Conservation (phyloP, 2,329 filamentous ascomycete genomes). For the Periconia macrospinosa region DNA sequence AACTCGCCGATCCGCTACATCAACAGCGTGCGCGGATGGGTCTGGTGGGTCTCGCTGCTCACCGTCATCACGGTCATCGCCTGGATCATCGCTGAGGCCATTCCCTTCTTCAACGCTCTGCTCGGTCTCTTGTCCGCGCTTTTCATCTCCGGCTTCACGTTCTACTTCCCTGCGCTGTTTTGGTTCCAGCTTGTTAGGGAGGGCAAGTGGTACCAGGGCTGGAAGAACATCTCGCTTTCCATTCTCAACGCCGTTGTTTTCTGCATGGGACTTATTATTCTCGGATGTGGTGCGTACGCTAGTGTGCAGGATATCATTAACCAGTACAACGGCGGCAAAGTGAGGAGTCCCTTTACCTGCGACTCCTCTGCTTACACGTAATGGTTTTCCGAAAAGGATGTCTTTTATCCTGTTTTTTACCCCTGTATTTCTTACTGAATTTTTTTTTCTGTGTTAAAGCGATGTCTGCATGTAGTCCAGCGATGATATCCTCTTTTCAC, state of each 20-base stretch:
- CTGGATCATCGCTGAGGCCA: slow-evolving; percentile 70
- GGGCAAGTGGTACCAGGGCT: slow-evolving; percentile 45
- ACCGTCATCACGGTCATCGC: slow-evolving; percentile 62
- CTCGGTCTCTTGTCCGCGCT: slow-evolving; percentile 65
- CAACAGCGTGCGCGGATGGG: slow-evolving; percentile 41
- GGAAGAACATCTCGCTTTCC: slow-evolving; percentile 35
- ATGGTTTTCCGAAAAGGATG: too few relatives aligned
- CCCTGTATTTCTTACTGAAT: too few relatives aligned
- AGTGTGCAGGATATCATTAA: slow-evolving; percentile 48
- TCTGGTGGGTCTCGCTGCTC: slow-evolving; percentile 63
- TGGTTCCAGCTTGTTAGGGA: slow-evolving; percentile 46
- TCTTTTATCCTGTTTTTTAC: too few relatives aligned
- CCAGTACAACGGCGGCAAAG: slow-evolving; percentile 41
- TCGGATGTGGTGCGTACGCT: slow-evolving; percentile 48
- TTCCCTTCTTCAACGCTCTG: slow-evolving; percentile 71
- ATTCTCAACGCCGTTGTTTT: slow-evolving; percentile 32
- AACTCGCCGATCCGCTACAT: slow-evolving; percentile 52
- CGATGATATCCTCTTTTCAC: too few relatives aligned
- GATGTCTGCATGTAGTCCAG: too few relatives aligned
- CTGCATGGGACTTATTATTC: slow-evolving; percentile 33
- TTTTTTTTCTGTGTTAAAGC: too few relatives aligned
- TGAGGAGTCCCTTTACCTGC: slow-evolving; percentile 47
- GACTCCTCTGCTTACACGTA: slow-evolving; percentile 9
- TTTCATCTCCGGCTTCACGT: slow-evolving; percentile 70
- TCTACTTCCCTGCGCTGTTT: slow-evolving; percentile 43